Conservation (phyloP, 1,139 yeast species). For the Debaryomyces singareniensis region DNA sequence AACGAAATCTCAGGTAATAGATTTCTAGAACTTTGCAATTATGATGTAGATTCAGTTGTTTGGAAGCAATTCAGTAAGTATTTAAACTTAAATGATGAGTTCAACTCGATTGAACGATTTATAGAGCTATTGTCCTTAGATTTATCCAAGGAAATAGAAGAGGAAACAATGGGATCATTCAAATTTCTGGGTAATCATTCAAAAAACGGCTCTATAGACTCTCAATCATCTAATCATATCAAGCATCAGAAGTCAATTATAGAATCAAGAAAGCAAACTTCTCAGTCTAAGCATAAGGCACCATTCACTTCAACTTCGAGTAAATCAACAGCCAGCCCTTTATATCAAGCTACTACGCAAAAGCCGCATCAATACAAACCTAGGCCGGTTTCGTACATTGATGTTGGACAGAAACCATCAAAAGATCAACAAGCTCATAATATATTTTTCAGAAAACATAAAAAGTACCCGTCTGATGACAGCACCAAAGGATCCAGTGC, state of each 20-base stretch:
- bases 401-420: slow-evolving; percentile 11
- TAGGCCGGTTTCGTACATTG: slow-evolving; percentile 54
- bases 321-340: not conserved
- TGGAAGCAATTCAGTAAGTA: slow-evolving; percentile 43
- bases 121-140: slow-evolving; percentile 26
- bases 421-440: slow-evolving; percentile 16
- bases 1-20: slow-evolving; percentile 57
- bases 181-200: slow-evolving; percentile 11
- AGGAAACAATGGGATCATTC: slow-evolving; percentile 1
- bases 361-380: slow-evolving; percentile 13
- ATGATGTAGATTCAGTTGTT: slow-evolving; percentile 47
- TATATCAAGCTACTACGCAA: not conserved
- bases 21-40: slow-evolving; percentile 64
- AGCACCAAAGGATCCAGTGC: not conserved
- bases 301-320: not conserved
- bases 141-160: slow-evolving; percentile 5
- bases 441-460: slow-evolving; percentile 54
- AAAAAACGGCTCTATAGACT: slow-evolving; percentile 15
- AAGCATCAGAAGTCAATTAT: slow-evolving; percentile 12
- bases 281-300: not conserved
- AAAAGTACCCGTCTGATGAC: slow-evolving; percentile 1
- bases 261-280: slow-evolving; percentile 9
- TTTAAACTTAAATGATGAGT: slow-evolving; percentile 30
- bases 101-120: slow-evolving; percentile 53
- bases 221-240: slow-evolving; percentile 13